Base-by-base conservation (phyloP, 345 rosid species). In the Salix suchowensis region DNA sequence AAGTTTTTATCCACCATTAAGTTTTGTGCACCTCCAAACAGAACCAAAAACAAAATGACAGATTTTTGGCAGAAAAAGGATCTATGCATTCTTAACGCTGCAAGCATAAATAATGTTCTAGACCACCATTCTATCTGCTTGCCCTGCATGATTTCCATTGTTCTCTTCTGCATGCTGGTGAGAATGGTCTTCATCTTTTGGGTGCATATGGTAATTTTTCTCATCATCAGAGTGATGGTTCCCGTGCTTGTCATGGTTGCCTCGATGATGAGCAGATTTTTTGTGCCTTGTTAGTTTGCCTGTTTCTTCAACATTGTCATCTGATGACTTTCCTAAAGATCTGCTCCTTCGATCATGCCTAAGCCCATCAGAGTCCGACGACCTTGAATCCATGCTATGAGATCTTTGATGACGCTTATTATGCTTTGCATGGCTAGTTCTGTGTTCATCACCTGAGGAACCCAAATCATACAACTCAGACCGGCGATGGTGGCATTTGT, bases 291-390 rank as follows among this genome's bases (percentile, higher is more conserved):
- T 69, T 37, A 37, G 42, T 74, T 73, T 80, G 26, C 74, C 79
- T 40, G 60, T 24, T 39, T 70, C 84, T 4, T 81, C 87, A 62
- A 23, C 44, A 74, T 55, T 74, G 67, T 83, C 84, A 69, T 83
- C 88, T 0, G 87, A 86, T 48, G 84, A 85, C 84, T 77, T 83
- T 11, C 86, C 85, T 21, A 72, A 18, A 32, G 85, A 76, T 36
- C 16, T n/a, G 74, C 77, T 79, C 81, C 74, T 79, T 52, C 0
- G 32, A 4, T 74, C 66, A 50, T 2, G 44, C 68, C 62, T 78
- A 9, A 42, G 65, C 7, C 70, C 79, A 72, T 76, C 79, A 42
- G 82, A 83, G 75, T 89, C 87, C 0, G 78, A 74, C 2, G 84
- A 79, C 48, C 74, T 67, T 13, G 66, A 61, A 32, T 77, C 81